These are phyloP conservation scores for Tubosaeta sp. DNA, from an alignment of 768 basidiomycete species.

Conservation along the genomic window DNA sequence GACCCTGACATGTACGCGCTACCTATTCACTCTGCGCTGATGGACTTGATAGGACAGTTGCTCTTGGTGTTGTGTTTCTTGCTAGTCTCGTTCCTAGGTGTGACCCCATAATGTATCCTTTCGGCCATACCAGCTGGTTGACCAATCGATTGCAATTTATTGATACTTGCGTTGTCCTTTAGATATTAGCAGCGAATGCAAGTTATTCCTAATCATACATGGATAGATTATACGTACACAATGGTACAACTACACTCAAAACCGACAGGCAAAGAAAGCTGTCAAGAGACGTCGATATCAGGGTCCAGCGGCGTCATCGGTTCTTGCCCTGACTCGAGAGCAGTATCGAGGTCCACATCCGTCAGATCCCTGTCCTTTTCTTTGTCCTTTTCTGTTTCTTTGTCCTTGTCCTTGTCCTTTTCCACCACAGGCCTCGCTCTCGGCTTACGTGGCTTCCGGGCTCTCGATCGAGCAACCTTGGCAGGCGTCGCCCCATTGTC, in stretches of 20 bases:
- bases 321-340: conserved; percentile 31
- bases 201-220: neutral
- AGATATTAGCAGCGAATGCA: neutral
- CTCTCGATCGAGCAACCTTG: conserved; percentile 32
- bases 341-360: conserved; percentile 29
- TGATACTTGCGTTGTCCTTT: neutral
- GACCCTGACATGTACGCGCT: conserved; percentile 94
- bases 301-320: conserved; percentile 36
- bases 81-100: conserved; percentile 48
- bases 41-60: conserved; percentile 81
- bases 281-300: conserved; percentile 38
- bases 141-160: neutral
- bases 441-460: conserved; percentile 24
- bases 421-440: conserved; percentile 19
- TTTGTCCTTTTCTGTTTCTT: conserved; percentile 16
- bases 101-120: conserved; percentile 6
- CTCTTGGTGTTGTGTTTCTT: conserved; percentile 76
- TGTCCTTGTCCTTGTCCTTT: conserved; percentile 24
- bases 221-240: neutral
- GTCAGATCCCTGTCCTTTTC: conserved; percentile 28
- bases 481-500: conserved; percentile 24
- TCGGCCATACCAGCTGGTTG: neutral
- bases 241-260: neutral
- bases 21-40: conserved; percentile 86
- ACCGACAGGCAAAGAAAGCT: conserved; percentile 7